Conservation (phyloP, 768 basidiomycete genomes). For the Leucocoprinus leucothites region DNA sequence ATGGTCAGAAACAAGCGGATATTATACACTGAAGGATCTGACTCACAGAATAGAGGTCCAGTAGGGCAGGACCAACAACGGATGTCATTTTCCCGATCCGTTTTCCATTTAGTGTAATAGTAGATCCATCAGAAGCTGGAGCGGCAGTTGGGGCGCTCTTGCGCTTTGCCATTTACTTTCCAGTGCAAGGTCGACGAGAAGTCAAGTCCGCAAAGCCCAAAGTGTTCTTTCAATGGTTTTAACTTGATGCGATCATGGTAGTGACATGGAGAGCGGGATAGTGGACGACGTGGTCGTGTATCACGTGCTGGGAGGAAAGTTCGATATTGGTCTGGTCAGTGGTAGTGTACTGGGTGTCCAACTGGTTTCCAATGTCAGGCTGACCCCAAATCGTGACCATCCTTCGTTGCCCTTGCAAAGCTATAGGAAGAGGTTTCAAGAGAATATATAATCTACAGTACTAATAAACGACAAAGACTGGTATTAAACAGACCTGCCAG, state of each 20-base stretch:
- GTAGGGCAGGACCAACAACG: slow-evolving; percentile 14
- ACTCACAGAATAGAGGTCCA: slow-evolving; percentile 15
- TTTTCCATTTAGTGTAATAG: neutral
- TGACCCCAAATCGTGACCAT: no score
- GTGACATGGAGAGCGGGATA: neutral
- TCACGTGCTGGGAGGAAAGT: neutral
- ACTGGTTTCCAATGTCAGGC: no score
- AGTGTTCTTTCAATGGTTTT: neutral
- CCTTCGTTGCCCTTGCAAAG: no score
- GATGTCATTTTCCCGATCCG: neutral
- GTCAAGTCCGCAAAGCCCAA: neutral
- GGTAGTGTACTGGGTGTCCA: no score
- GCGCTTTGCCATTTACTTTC: neutral
- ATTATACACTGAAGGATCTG: neutral
- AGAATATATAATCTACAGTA: no score
- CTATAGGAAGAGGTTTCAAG: no score
- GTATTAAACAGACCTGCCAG: no score
- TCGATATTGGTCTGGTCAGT: neutral
- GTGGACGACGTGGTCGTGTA: neutral
- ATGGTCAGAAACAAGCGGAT: slow-evolving; percentile 3
- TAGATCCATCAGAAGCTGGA: neutral
- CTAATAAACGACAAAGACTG: no score
- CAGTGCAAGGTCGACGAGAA: neutral
- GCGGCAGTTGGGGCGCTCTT: no score
- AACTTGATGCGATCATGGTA: slow-evolving; percentile 1